These are phyloP conservation scores for Cordyceps militaris DNA, from an alignment of 2,329 filamentous ascomycete genomes.

Conservation along the genomic window DNA sequence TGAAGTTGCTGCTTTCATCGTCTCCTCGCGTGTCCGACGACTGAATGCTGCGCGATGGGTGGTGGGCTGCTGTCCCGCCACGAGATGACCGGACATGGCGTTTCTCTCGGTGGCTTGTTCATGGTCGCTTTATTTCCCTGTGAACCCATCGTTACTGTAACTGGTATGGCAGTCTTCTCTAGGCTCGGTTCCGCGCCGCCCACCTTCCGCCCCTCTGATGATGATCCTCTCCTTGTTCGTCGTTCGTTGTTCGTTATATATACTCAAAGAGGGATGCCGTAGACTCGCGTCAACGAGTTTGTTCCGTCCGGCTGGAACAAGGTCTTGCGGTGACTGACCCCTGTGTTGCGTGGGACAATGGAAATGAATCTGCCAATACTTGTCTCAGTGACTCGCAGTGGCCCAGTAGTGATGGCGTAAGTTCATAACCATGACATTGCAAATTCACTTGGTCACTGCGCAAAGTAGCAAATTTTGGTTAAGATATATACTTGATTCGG, in stretches of 20 bases:
- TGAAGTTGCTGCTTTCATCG: background rate
- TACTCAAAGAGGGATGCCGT: slow-evolving; percentile 4
- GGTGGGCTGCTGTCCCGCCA: background rate
- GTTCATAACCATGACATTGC: background rate
- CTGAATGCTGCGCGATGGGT: background rate
- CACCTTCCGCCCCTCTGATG: background rate
- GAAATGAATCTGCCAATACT: slow-evolving; percentile 1
- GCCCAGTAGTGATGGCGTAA: too few relatives aligned
- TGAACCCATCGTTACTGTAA: background rate
- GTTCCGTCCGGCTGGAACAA: background rate
- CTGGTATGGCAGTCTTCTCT: background rate
- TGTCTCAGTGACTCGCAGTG: background rate
- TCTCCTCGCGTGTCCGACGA: background rate
- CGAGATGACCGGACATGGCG: slow-evolving; percentile 1
- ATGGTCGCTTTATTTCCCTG: background rate
- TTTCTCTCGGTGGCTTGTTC: slow-evolving; percentile 1
- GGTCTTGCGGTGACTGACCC: background rate
- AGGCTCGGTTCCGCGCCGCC: background rate
- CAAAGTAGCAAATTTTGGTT: background rate
- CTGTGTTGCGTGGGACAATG: slow-evolving; percentile 2
- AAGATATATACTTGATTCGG: slow-evolving; percentile 6
- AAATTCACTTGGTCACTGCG: background rate
- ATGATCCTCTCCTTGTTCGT: background rate
- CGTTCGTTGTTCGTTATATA: background rate
- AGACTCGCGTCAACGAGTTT: slow-evolving; percentile 4